Base-by-base conservation (phyloP, 140 eudicot species). In the Cichorium intybus region DNA sequence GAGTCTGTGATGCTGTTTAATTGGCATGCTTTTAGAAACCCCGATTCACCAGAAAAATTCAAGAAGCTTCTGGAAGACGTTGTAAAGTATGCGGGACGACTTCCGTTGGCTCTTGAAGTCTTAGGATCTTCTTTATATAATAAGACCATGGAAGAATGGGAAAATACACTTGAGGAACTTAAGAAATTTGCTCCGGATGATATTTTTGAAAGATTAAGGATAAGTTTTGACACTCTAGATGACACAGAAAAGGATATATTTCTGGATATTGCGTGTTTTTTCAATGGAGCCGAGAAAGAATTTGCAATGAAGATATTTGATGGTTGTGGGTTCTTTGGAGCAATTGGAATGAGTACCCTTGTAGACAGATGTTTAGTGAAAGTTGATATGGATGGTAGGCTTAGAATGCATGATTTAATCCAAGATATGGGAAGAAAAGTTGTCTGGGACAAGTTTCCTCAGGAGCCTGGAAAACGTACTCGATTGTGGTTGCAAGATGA, bases 161-260 rank as follows among this genome's bases (percentile, higher is more conserved):
- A 24, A 21, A 65, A 47, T 7, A 70, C 63, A 1, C 39, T 78
- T 1, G 52, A 31, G 26, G 64, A 78, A 59, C 56, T 68, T 18
- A 18, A 2, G 28, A 43, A 56, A 68, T 31, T 66, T 56, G 57
- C 57, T 24, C 47, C 56, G 21, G 10, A 60, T 0, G 24, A 21
- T 28, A 10, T 68, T 62, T 56, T 53, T 8, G 53, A 21, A 60
- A 60, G 54, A 26, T 23, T 68, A 24, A 68, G 59, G 57, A 41
- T 81, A 47, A 81, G 87, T 45, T 84, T 50, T 41, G 82, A 78
- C 24, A 73, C 69, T 0, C 59, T 84, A 2, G 84, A 70, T 53
- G 50, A 48, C 16, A 62, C 26, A 10, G 73, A 75, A 17, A 77
- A 75, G 63, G 49, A 52, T 21, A 71, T 75, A 6, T 84, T 84